A percentile compares a stretch with the other conserved stretches of the same genome.
Conservation (phyloP, 2,329 filamentous ascomycete genomes). For the Cercospora sp. region DNA sequence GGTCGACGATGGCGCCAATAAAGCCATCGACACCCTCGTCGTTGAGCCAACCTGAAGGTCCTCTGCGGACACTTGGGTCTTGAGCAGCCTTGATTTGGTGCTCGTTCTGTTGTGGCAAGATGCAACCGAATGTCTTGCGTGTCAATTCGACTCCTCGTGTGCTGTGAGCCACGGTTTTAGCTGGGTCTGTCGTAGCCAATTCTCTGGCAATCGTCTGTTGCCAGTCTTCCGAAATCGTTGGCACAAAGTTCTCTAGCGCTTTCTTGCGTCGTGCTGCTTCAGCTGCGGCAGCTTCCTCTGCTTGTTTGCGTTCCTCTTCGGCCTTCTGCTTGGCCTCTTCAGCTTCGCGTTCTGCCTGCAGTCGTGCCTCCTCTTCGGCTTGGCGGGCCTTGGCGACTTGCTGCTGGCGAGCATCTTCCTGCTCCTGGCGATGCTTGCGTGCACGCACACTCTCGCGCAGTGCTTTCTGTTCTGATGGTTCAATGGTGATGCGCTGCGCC, state of each 20-base stretch:
- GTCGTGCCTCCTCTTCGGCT: conserved; percentile 15
- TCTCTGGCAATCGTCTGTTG: conserved; percentile 40
- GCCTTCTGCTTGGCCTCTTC: conserved; percentile 17
- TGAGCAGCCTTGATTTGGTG: not conserved
- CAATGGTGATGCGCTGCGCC: conserved; percentile 18
- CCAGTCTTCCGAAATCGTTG: conserved; percentile 44
- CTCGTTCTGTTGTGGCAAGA: conserved; percentile 49
- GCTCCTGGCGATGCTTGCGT: conserved; percentile 17
- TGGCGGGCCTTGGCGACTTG: conserved; percentile 13
- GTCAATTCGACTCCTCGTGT: conserved; percentile 47
- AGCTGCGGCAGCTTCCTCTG: conserved; percentile 15
- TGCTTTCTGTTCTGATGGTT: conserved; percentile 18
- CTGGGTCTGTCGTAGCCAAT: conserved; percentile 29
- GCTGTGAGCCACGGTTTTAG: conserved; percentile 34
- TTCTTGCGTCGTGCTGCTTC: conserved; percentile 11
- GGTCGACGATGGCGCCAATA: conserved; percentile 59
- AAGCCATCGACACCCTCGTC: conserved; percentile 73
- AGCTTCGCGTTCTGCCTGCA: conserved; percentile 18
- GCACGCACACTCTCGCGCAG: conserved; percentile 16
- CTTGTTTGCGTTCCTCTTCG: conserved; percentile 18
- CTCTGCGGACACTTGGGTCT: conserved; percentile 17
- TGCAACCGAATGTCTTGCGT: conserved; percentile 62
- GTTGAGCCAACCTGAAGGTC: conserved; percentile 64
- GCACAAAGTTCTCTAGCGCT: conserved; percentile 20
- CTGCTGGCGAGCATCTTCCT: conserved; percentile 8